These are phyloP conservation scores for Notholithocarpus densiflorus DNA, from an alignment of 306 rosid species.

Conservation along the genomic window DNA sequence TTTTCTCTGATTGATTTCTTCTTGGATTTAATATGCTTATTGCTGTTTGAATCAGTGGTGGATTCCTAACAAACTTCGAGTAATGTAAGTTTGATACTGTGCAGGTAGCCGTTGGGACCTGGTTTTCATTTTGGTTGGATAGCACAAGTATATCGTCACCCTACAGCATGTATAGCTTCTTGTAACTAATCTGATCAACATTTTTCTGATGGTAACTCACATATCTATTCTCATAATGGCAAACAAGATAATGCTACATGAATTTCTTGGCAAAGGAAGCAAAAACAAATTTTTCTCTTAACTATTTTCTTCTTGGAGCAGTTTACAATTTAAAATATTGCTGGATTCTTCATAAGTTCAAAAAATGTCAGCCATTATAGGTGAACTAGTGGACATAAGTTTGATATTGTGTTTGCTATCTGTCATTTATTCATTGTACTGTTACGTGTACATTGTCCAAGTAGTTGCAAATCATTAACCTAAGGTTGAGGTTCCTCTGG, in stretches of 20 bases:
- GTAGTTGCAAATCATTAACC: background rate
- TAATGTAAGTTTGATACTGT: slow-evolving; percentile 26
- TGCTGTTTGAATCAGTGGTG: background rate
- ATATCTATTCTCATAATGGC: slow-evolving; percentile 52
- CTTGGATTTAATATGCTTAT: slow-evolving; percentile 12
- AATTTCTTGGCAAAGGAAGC: too few species aligned
- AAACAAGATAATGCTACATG: slow-evolving; percentile 25
- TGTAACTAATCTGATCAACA: slow-evolving; percentile 69
- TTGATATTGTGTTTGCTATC: background rate
- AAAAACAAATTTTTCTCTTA: background rate
- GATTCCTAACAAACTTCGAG: background rate
- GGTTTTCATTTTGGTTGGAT: slow-evolving; percentile 87
- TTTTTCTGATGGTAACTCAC: slow-evolving; percentile 89
- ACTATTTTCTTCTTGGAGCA: too few species aligned
- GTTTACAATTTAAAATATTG: background rate
- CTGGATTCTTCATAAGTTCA: background rate
- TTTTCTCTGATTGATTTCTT: background rate
- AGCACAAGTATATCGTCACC: slow-evolving; percentile 73
- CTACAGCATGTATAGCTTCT: slow-evolving; percentile 98
- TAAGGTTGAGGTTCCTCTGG: background rate
- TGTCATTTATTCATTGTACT: background rate
- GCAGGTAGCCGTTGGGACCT: slow-evolving; percentile 82
- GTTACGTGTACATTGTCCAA: background rate
- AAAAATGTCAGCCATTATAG: background rate
- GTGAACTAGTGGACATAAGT: background rate